Evolutionary conservation across 129 eudicot genomes (phyloP).

Genomic region (Helichrysum umbraculigerum): DNA sequence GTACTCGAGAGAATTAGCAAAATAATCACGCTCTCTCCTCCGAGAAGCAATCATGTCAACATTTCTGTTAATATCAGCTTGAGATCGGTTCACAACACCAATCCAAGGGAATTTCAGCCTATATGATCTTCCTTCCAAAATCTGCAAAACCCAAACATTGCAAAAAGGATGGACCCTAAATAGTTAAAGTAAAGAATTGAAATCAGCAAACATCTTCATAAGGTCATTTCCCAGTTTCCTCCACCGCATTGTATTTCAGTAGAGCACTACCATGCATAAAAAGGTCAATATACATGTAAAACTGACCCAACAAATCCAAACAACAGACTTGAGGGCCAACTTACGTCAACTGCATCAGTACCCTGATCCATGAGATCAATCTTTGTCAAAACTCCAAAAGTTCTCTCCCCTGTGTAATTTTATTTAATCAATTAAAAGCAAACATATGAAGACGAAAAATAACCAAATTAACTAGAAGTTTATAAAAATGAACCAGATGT

Average conservation of each 20-base stretch:
- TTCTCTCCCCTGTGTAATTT: slow-evolving; percentile 77
- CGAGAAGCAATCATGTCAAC: slow-evolving; percentile 95
- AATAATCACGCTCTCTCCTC: slow-evolving; percentile 77
- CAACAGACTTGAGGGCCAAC: slow-evolving; percentile 28
- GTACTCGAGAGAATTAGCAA: slow-evolving; percentile 66
- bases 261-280: not conserved
- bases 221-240: not conserved
- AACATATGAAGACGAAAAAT: not conserved
- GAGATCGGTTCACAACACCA: slow-evolving; percentile 97
- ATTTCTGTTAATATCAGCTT: slow-evolving; percentile 80
- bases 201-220: not conserved
- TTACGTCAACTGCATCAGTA: slow-evolving; percentile 96
- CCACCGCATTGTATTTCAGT: slow-evolving; percentile 8
- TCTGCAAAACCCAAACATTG: slow-evolving; percentile 37
- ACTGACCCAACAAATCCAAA: slow-evolving; percentile 4
- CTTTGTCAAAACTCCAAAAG: slow-evolving; percentile 97
- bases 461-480: slow-evolving; percentile 5
- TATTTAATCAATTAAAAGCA: not conserved
- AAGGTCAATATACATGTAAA: slow-evolving; percentile 9
- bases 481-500: not conserved
- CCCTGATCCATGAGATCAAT: slow-evolving; percentile 99
- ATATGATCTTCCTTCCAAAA: slow-evolving; percentile 82
- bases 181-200: too few species aligned
- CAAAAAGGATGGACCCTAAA: not conserved
- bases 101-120: slow-evolving; percentile 94